phyloP scores from a whole-genome alignment of 169 alveolate genomes.

The Plasmodium chabaudi region DNA sequence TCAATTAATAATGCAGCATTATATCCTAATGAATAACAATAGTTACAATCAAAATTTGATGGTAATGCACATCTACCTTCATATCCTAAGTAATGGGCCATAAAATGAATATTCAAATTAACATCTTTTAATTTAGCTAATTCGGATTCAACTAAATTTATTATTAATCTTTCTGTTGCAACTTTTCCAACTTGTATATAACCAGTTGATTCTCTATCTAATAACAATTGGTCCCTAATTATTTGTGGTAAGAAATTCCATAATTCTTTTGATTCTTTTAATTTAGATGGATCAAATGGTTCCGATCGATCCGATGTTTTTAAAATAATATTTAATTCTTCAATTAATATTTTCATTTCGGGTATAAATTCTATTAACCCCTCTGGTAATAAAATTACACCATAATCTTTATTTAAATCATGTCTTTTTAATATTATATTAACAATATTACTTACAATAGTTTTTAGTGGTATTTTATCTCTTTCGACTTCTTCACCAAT shows the following conservation, averaged over 20 bases:
- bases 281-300: slow-evolving; percentile 74
- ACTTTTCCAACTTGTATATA: slow-evolving; percentile 98
- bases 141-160: slow-evolving; percentile 91
- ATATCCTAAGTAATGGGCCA: slow-evolving; percentile 97
- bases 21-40: slow-evolving; percentile 98
- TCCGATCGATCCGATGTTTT: slow-evolving; percentile 51
- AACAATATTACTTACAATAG: slow-evolving; percentile 91
- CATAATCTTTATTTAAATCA: slow-evolving; percentile 93
- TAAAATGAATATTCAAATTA: slow-evolving; percentile 77
- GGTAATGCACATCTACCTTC: slow-evolving; percentile 99
- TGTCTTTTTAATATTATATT: slow-evolving; percentile 93
- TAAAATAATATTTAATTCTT: slow-evolving; percentile 94
- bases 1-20: slow-evolving; percentile 94
- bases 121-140: slow-evolving; percentile 79
- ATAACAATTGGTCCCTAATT: slow-evolving; percentile 95
- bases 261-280: slow-evolving; percentile 81
- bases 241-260: slow-evolving; percentile 93
- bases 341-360: slow-evolving; percentile 93
- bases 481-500: slow-evolving; percentile 96
- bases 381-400: slow-evolving; percentile 97
- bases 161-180: slow-evolving; percentile 97
- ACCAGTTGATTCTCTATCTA: slow-evolving; percentile 99
- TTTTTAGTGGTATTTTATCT: slow-evolving; percentile 89
- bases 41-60: slow-evolving; percentile 96
- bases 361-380: slow-evolving; percentile 98